Base-by-base conservation (phyloP, 2,329 filamentous ascomycete genomes). In the Intubia oerlemansii region DNA sequence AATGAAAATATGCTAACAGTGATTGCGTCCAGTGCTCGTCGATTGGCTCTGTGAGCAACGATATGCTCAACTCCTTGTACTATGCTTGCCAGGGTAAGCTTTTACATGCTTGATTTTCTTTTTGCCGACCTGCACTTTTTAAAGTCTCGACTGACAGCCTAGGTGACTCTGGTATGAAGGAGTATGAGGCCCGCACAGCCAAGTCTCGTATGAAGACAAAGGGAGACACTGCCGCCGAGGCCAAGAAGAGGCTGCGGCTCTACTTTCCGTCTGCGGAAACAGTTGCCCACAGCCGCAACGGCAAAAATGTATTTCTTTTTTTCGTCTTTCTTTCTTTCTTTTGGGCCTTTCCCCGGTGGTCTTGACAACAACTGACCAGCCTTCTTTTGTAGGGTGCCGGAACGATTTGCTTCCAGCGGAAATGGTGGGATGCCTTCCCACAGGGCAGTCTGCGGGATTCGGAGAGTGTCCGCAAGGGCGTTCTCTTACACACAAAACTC, bases 401-500 rank as follows among this genome's bases (percentile, higher is more conserved):
- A 7, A 91, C 84, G 1, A 82, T 95, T 34, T 91, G 76, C 42
- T 62, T 88, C 34, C 64, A 74, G 35, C 52, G 61, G 7, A 70
- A 66, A 35, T 82, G 72, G 69, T 95, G 75, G 61, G 56, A 58
- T 3, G 64, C 54, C 0, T 95, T 95, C 41, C 85, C 85, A 4
- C 62, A 57, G 24, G 49, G 65, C 23, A 54, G 79, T 17, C 54
- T 95, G 41, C 65, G 72, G 29, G 80, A 95, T 45, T 82, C 75
- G 44, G 55, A 70, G 37, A 90, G 77, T 37, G 62, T 56, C 15
- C 59, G 84, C 20, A 39, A 51, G 3, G 78, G 80, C 1, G 46
- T 93, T 14, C 54, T 98, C 36, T 79, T 90, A 56, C 88, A 98
- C 50, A 90, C 69, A 51, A 98, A 98, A 53, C 57, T 81, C 38